Percentiles rank a stretch among this genome's conserved stretches.
phyloP scores from a whole-genome alignment of 805 yeast genomes.

The Starmera caribaea region DNA sequence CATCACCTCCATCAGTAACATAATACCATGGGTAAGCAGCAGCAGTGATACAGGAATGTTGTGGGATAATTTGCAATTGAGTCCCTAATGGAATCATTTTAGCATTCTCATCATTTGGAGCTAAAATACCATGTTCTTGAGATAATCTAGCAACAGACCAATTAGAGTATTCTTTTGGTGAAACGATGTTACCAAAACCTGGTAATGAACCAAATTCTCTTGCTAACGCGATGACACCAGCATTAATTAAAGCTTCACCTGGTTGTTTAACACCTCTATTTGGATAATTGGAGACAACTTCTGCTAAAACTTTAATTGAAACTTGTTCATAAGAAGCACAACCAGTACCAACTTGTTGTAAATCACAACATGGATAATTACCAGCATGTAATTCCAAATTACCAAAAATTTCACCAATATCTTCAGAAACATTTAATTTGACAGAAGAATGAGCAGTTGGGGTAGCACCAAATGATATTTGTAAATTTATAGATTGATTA shows the following conservation, averaged over 20 bases:
- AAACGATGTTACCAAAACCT: conserved; percentile 46
- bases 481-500: conserved; percentile 29
- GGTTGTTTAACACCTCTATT: conserved; percentile 38
- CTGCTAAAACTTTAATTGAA: conserved; percentile 45
- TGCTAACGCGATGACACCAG: conserved; percentile 64
- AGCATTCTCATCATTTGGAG: conserved; percentile 24
- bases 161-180: conserved; percentile 32
- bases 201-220: conserved; percentile 52
- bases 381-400: conserved; percentile 73
- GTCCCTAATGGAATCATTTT: conserved; percentile 44
- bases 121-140: conserved; percentile 73
- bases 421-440: conserved; percentile 6
- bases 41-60: conserved; percentile 68
- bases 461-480: conserved; percentile 71
- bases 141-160: conserved; percentile 64
- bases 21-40: conserved; percentile 50
- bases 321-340: conserved; percentile 37
- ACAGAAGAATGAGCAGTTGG: conserved; percentile 64
- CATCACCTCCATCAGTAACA: conserved; percentile 38
- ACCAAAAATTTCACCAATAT: conserved; percentile 24
- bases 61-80: conserved; percentile 48
- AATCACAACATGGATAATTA: conserved; percentile 61
- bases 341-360: conserved; percentile 69
- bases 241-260: conserved; percentile 58
- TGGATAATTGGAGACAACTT: conserved; percentile 51